A percentile compares a stretch with the other conserved stretches of the same genome.
These are phyloP conservation scores for Calocybe gangraenosa DNA, from an alignment of 768 basidiomycete species.

Conservation along the genomic window DNA sequence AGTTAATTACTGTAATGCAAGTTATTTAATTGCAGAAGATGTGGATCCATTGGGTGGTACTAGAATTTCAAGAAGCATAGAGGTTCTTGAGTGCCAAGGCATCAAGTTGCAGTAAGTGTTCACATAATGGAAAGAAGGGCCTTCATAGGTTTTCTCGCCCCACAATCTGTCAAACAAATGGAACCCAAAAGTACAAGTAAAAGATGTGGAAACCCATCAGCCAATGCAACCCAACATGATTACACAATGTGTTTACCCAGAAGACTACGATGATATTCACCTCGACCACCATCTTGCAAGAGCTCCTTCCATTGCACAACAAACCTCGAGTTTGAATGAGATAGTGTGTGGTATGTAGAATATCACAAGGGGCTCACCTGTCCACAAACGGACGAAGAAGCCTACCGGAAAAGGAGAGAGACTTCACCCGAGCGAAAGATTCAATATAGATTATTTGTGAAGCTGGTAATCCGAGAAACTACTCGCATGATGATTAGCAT, in stretches of 20 bases:
- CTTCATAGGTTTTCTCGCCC: neutral
- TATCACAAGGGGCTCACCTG: conserved; percentile 38
- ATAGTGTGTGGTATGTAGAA: neutral
- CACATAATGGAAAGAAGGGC: neutral
- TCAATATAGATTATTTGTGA: conserved; percentile 86
- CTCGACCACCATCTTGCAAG: conserved; percentile 33
- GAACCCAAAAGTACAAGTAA: no score
- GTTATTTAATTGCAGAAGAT: no score
- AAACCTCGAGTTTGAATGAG: conserved; percentile 46
- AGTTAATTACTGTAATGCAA: no score
- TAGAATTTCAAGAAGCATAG: no score
- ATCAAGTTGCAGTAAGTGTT: neutral
- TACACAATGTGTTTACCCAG: neutral
- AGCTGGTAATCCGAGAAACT: conserved; percentile 74
- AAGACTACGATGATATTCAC: conserved; percentile 34
- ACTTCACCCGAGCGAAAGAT: conserved; percentile 84
- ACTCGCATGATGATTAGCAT: conserved; percentile 13
- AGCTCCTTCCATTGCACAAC: conserved; percentile 86
- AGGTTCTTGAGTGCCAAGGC: no score
- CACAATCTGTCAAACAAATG: neutral
- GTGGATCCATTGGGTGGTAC: no score
- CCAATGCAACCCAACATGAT: no score
- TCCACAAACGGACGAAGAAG: conserved; percentile 81
- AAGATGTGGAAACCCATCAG: no score
- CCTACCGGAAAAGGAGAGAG: conserved; percentile 81